These are phyloP conservation scores for Lojkania enalia DNA, from an alignment of 2,329 filamentous ascomycete genomes.

Conservation along the genomic window DNA sequence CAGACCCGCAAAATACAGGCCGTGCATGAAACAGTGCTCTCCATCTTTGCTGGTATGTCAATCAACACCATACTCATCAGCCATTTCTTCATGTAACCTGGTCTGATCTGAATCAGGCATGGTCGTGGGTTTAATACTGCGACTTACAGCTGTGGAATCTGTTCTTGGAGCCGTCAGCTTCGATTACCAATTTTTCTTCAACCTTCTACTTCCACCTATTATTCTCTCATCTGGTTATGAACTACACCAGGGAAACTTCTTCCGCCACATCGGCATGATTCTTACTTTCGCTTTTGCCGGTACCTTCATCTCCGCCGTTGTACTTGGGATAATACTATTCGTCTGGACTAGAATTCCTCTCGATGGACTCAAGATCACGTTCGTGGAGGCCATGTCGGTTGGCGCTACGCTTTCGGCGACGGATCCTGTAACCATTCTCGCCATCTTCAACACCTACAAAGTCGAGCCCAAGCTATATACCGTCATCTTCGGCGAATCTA, in stretches of 20 bases:
- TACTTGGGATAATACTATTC: constrained; percentile 85
- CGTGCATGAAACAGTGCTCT: constrained; percentile 96
- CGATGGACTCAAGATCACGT: constrained; percentile 81
- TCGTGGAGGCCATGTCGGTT: constrained; percentile 95
- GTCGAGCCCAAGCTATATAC: constrained; percentile 98
- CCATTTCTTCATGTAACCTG: neutral
- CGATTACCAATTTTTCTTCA: constrained; percentile 99
- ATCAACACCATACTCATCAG: neutral
- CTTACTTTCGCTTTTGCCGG: constrained; percentile 96
- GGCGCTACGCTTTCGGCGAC: constrained; percentile 96
- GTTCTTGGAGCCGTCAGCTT: constrained; percentile 93
- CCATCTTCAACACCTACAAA: constrained; percentile 99
- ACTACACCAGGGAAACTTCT: constrained; percentile 92
- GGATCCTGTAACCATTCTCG: constrained; percentile 94
- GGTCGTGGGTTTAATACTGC: constrained; percentile 87
- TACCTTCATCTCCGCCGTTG: constrained; percentile 95
- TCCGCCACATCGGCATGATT: constrained; percentile 96
- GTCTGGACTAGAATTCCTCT: constrained; percentile 86
- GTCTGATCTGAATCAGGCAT: constrained; percentile 66
- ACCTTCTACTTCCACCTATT: constrained; percentile 95
- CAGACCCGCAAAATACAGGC: constrained; percentile 97
- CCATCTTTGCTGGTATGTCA: constrained; percentile 84
- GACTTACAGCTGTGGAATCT: constrained; percentile 77
- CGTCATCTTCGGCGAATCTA: constrained; percentile 97
- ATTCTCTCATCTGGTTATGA: constrained; percentile 97